Base-by-base conservation (phyloP, 1,139 yeast species). In the Citeromyces siamensis region DNA sequence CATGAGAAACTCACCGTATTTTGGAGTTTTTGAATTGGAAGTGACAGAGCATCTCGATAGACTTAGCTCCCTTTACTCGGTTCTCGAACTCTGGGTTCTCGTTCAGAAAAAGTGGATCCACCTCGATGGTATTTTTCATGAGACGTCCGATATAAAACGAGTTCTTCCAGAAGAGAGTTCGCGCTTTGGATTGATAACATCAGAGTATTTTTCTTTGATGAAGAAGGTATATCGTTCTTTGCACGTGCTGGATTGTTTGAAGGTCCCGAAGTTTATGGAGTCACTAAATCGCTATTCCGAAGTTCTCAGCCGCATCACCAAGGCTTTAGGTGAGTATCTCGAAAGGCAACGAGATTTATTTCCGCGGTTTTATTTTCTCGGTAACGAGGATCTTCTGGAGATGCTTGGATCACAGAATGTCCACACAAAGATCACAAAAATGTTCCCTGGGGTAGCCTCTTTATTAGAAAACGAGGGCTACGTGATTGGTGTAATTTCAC, bases 21-120 rank as follows among this genome's bases (percentile, higher is more conserved):
- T 61, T 52, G 58, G 59, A 10, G 63, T 66, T 1, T 84, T 85
- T 53, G 85, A 79, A 41, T 72, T 69, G 38, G 75, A 70, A 14
- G 69, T 78, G 0, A 43, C 56, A 4, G 62, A 60, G 1, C 62
- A 85, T 62, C 88, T 80, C 44, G 62, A 60, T 1, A 71, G 65
- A 41, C 53, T 90, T 26, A 71, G 68, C 37, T 51, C 56, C 0
- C 47, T 85, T 1, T 68, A 66, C 38, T 58, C 62, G 1, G 51
- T 83, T 3, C 62, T 84, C 34, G 86, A 78, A 46, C 51, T 59
- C 0, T 86, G 95, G 94, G 66, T 81, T 32, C 95, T 84, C 35
- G 84, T 78, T 2, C 97, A 90, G 53, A 62, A 80, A n/a, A 85
- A 80, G 47, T 88, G 95, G 94, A 73, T 84, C 2, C 85, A 88